Evolutionary conservation across 2,329 filamentous ascomycete genomes (phyloP), one percentile per base, ranked within the genome.

Genomic region (Fusarium xylarioides): DNA sequence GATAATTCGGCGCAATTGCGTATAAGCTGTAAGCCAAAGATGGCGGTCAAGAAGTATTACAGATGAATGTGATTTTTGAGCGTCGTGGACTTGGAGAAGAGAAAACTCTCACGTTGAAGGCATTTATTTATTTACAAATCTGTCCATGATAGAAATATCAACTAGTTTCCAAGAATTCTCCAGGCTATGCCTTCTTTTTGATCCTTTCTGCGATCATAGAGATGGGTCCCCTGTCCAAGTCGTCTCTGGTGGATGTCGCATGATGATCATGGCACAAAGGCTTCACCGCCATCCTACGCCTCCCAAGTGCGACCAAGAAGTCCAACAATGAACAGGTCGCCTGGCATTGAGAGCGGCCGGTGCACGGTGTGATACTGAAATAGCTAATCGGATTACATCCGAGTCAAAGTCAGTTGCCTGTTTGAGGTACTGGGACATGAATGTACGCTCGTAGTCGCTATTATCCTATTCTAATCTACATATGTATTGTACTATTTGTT

Each of bases 281-380:
- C 43, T 60, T 74, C 72, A 74, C 72, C 72, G 72, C 72, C 55
- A 74, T 56, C 54, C 71, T 64, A 61, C 68, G 68, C 71, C 68
- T 66, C 70, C 69, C 58, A 47, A 28, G 34, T 47, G 50, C 35
- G 42, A 57, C 47, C 23, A 44, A 57, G 50, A 58, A 58, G 35
- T 23, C 43, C 40, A 21, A 40, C 26, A 53, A 49, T 66, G 34
- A 54, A 44, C 34, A 61, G 40, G 40, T 16, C 18, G 30, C 10
- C 19, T 52, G 61, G 23, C 16, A 28, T 12, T 32, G 44, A 53
- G 35, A 47, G 35, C 40, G 56, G 44, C 44, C 44, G 59, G 58
- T 59, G 49, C 40, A 44, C 54, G 18, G 40, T 30, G 32, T 38
- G 37, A 42, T 35, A n/a, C 19, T 59, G 12, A 21, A 38, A 38